Conservation (phyloP, 306 rosid genomes). For the Hippophae tibetana region DNA sequence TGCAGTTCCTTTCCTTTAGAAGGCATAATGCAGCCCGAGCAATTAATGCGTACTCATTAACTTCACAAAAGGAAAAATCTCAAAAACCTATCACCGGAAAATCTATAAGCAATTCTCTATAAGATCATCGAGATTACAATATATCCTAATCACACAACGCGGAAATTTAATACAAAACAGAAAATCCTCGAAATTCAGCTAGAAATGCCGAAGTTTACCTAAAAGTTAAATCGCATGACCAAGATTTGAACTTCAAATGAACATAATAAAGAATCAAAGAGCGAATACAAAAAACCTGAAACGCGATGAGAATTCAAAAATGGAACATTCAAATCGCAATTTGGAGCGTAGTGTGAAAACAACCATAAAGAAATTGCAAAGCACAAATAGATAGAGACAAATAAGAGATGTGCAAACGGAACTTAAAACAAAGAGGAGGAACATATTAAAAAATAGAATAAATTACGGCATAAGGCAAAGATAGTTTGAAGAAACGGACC, state of each 20-base stretch:
- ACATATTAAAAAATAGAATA: slow-evolving; percentile 21
- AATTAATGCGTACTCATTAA: too few species aligned
- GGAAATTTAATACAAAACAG: neutral
- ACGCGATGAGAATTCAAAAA: neutral
- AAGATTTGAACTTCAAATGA: neutral
- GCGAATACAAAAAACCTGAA: neutral
- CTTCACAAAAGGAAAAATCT: neutral
- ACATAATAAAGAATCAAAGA: neutral
- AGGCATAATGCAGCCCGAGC: slow-evolving; percentile 26
- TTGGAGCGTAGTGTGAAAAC: neutral
- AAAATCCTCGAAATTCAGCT: slow-evolving; percentile 10
- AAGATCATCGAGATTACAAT: slow-evolving; percentile 22
- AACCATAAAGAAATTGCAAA: neutral
- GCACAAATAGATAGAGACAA: neutral
- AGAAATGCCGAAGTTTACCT: neutral
- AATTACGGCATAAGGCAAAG: slow-evolving; percentile 52
- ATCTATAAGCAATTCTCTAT: neutral
- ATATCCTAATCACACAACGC: neutral
- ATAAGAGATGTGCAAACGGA: neutral
- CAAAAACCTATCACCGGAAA: neutral
- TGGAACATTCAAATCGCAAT: slow-evolving; percentile 4
- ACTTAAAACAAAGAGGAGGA: slow-evolving; percentile 15
- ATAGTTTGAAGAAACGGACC: slow-evolving; percentile 33
- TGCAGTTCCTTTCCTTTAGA: slow-evolving; percentile 31
- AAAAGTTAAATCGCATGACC: neutral